Evolutionary conservation across 768 basidiomycete species (phyloP).

Genomic region (Suillus weaverae): DNA sequence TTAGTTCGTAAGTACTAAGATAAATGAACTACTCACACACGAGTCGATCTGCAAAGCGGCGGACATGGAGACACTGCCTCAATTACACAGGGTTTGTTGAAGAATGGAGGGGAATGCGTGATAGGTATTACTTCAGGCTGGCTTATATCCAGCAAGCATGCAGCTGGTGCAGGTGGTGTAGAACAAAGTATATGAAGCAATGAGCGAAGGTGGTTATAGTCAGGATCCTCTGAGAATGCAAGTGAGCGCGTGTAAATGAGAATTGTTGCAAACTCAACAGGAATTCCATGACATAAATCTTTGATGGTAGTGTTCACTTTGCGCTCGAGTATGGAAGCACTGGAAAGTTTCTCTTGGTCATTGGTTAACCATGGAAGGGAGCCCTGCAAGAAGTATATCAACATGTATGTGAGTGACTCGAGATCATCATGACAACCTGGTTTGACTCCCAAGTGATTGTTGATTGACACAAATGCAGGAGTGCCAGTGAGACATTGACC

Average conservation of each 20-base stretch:
- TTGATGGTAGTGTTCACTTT: too few species aligned
- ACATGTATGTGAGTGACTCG: too few species aligned
- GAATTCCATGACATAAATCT: too few species aligned
- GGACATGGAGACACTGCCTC: background rate
- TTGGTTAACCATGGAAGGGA: too few species aligned
- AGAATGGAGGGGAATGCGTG: background rate
- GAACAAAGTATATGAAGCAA: too few species aligned
- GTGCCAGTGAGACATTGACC: background rate
- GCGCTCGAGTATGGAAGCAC: too few species aligned
- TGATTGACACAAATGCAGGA: slow-evolving; percentile 3
- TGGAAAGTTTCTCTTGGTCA: too few species aligned
- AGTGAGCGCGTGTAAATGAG: too few species aligned
- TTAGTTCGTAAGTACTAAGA: background rate
- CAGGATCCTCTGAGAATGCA: too few species aligned
- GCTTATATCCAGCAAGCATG: background rate
- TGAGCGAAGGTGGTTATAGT: too few species aligned
- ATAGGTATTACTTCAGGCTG: background rate
- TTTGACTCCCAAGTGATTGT: slow-evolving; percentile 3
- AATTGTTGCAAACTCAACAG: too few species aligned
- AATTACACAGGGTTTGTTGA: background rate
- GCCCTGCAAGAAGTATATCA: too few species aligned
- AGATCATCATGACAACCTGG: background rate
- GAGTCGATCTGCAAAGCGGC: background rate
- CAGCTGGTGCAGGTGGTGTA: background rate
- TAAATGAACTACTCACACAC: background rate